Evolutionary conservation across 83 land plant species (phyloP), one percentile per base, ranked within the genome.

Genomic region (Picea abies): DNA sequence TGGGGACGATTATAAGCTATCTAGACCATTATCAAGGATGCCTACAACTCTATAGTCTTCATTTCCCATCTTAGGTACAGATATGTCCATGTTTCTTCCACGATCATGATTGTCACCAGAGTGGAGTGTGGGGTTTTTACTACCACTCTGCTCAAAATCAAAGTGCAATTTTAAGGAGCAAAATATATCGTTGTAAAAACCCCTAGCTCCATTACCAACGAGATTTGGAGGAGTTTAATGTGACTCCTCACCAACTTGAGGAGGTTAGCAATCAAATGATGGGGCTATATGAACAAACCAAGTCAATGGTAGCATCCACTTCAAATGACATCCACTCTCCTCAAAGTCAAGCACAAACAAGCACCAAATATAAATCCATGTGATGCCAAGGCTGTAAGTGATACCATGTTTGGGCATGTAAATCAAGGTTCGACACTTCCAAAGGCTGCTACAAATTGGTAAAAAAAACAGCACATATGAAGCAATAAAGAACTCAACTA

Each of bases 211-310:
- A 29, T 29, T 29, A 29, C 29, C 29, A 26, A 26, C 29, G 29
- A 29, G 29, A 29, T 29, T 29, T 0, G 32, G 32, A 29, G 32
- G 32, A 29, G 32, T 29, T 29, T 29, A 1, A 29, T 29, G 32
- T 29, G 32, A 29, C 25, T 76, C 6, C 60, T 76, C 8, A 60
- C 26, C 26, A 14, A 2, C 65, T 19, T 80, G 85, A 80, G 88
- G 90, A 84, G 29, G 87, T 85, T 14, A 90, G 90, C 85, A 85
- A 85, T 61, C 90, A 90, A 79, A 90, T 90, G 91, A 70, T 88
- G 66, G 85, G 88, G 66, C 71, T 88, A n/a, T 85, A 88, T 78
- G 90, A 85, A 76, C 84, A 82, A 66, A 88, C 83, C 52, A 88
- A 84, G 61, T 83, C 69, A 25, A 81, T 76, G 20, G 60, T 85